phyloP scores from a whole-genome alignment of 2,329 filamentous ascomycete species.

The Trichoderma aggressivum region DNA sequence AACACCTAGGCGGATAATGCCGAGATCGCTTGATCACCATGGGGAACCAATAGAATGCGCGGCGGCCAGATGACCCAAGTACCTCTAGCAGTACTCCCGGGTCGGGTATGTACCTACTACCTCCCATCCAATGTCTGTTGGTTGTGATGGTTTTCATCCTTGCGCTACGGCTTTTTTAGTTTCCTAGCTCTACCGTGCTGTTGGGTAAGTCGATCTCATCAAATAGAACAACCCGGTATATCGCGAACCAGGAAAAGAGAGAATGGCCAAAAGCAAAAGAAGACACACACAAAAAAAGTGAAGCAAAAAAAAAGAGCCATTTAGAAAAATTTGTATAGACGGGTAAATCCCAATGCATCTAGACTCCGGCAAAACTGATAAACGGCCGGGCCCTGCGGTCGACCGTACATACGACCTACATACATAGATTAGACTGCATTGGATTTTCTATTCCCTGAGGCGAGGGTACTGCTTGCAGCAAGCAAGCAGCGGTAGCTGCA shows the following conservation, averaged over 20 bases:
- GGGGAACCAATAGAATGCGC: constrained; percentile 1
- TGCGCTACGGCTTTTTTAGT: neutral
- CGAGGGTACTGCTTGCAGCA: neutral
- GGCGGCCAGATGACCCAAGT: neutral
- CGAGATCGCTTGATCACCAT: constrained; percentile 15
- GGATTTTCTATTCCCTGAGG: neutral
- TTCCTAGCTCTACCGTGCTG: neutral
- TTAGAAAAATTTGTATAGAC: neutral
- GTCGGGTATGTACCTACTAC: neutral
- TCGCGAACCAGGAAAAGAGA: neutral
- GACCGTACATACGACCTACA: neutral
- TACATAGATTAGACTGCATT: neutral
- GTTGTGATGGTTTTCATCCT: neutral
- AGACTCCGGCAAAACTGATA: constrained; percentile 10
- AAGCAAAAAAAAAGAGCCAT: neutral
- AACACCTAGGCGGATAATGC: constrained; percentile 11
- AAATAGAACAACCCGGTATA: neutral
- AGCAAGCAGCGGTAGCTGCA: constrained; percentile 4
- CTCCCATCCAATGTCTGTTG: no score
- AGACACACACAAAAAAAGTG: neutral
- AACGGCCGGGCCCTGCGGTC: neutral
- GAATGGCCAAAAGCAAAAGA: neutral
- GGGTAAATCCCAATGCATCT: neutral
- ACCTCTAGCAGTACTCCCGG: neutral
- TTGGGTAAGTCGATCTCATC: neutral